Evolutionary conservation across 2,329 filamentous ascomycete species (phyloP).

Genomic region (Hyphodiscus sp.): DNA sequence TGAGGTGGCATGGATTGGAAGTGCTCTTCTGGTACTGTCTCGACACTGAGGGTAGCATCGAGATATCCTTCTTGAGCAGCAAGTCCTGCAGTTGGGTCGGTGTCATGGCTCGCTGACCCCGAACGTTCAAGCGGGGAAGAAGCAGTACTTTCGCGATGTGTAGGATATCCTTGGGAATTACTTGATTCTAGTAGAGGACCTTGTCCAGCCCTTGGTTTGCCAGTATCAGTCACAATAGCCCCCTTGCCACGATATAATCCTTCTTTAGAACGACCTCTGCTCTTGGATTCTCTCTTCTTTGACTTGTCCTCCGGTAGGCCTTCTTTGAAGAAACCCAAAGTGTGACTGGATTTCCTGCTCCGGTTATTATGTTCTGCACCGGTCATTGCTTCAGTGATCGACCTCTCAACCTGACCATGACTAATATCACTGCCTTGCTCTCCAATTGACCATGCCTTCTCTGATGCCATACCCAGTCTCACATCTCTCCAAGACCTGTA

Average conservation of each 20-base stretch:
- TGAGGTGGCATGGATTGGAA: constrained; percentile 23
- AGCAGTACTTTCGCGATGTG: constrained; percentile 2
- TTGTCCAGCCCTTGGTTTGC: constrained; percentile 2
- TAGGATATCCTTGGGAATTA: neutral
- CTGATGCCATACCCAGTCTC: constrained; percentile 29
- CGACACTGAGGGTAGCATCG: constrained; percentile 14
- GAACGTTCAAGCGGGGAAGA: constrained; percentile 7
- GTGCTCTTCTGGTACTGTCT: constrained; percentile 17
- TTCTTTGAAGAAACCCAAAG: constrained; percentile 60
- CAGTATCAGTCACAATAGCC: constrained; percentile 3
- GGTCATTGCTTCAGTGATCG: constrained; percentile 54
- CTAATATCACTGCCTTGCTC: constrained; percentile 46
- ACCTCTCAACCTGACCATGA: constrained; percentile 57
- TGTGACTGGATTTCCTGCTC: constrained; percentile 62
- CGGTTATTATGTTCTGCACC: constrained; percentile 56
- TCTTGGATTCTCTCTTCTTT: constrained; percentile 43
- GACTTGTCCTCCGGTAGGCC: constrained; percentile 53
- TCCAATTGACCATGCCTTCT: constrained; percentile 60
- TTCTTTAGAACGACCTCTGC: constrained; percentile 28
- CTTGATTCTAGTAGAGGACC: neutral
- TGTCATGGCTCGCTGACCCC: neutral
- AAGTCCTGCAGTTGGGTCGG: constrained; percentile 16
- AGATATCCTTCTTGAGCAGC: constrained; percentile 24
- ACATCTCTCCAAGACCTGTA: constrained; percentile 30
- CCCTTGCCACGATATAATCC: constrained; percentile 13